phyloP scores from a whole-genome alignment of 2,329 filamentous ascomycete species.

The Penicillium sp. region DNA sequence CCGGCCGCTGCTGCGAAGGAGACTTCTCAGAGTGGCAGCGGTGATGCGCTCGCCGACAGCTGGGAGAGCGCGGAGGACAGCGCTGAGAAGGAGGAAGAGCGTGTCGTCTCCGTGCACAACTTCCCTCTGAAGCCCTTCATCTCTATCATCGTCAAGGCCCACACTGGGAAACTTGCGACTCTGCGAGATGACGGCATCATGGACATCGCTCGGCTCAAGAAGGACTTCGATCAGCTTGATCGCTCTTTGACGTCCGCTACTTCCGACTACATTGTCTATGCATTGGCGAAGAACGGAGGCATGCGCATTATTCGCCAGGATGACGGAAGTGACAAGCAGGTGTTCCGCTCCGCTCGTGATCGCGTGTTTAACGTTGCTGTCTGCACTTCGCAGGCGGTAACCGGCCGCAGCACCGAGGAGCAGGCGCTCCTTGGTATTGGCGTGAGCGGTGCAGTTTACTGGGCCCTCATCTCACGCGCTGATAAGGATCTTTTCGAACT shows the following conservation, averaged over 20 bases:
- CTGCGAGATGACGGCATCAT: constrained; percentile 74
- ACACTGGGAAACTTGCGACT: constrained; percentile 43
- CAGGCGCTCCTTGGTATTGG: constrained; percentile 87
- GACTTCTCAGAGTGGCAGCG: no score
- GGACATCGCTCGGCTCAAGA: constrained; percentile 89
- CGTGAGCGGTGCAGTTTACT: constrained; percentile 90
- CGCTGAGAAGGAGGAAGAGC: constrained; percentile 57
- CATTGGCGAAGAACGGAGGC: constrained; percentile 84
- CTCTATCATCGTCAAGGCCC: constrained; percentile 62
- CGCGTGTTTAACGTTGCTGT: constrained; percentile 90
- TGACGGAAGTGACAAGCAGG: constrained; percentile 79
- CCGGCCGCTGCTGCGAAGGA: no score
- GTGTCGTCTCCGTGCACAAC: constrained; percentile 73
- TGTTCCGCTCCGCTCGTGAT: constrained; percentile 85
- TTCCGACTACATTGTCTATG: constrained; percentile 85
- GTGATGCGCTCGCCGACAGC: constrained; percentile 70
- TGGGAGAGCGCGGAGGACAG: constrained; percentile 76
- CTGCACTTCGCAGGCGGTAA: constrained; percentile 55
- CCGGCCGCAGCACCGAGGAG: constrained; percentile 53
- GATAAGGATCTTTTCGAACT: constrained; percentile 72
- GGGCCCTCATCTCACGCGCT: constrained; percentile 69
- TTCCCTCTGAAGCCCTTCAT: constrained; percentile 97
- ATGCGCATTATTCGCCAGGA: constrained; percentile 90
- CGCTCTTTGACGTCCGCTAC: constrained; percentile 88
- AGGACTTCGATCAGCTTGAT: constrained; percentile 95